A percentile compares a stretch with the other conserved stretches of the same genome.
Evolutionary conservation across 2,329 filamentous ascomycete genomes (phyloP).

Genomic region (Ustulina deusta): DNA sequence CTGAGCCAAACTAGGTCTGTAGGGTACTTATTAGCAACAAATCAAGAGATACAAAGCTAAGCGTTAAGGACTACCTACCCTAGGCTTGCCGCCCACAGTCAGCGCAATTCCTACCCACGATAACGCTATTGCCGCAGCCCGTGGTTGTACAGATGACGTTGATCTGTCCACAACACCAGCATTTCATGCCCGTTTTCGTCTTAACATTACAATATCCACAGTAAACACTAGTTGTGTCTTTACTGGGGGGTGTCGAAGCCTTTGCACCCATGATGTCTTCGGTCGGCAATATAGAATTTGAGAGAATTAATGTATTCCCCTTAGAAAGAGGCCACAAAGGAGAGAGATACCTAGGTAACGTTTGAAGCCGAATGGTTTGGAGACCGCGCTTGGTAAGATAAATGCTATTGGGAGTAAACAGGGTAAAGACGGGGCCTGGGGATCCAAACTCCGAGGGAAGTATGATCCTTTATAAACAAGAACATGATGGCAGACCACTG

Average conservation of each 20-base stretch:
- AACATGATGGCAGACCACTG: neutral
- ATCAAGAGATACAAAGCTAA: neutral
- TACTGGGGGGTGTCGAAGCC: neutral
- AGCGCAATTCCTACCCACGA: slow-evolving; percentile 3
- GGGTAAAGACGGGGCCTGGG: neutral
- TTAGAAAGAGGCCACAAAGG: neutral
- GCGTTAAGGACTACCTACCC: neutral
- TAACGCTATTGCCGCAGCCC: neutral
- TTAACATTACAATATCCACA: neutral
- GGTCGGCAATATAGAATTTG: neutral
- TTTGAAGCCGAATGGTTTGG: neutral
- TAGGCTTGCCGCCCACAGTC: neutral
- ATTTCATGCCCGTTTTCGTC: neutral
- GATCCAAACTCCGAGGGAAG: neutral
- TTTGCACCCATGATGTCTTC: neutral
- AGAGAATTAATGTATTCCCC: neutral
- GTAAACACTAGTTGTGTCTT: neutral
- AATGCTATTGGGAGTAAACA: neutral
- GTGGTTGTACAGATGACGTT: neutral
- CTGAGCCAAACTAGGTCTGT: neutral
- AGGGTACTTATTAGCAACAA: neutral
- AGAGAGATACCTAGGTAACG: neutral
- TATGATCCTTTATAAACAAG: slow-evolving; percentile 1
- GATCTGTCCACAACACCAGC: neutral
- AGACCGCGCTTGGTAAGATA: neutral